These are phyloP conservation scores for Coccomyxa sp. DNA, from an alignment of 139 green algal species.

Conservation along the genomic window DNA sequence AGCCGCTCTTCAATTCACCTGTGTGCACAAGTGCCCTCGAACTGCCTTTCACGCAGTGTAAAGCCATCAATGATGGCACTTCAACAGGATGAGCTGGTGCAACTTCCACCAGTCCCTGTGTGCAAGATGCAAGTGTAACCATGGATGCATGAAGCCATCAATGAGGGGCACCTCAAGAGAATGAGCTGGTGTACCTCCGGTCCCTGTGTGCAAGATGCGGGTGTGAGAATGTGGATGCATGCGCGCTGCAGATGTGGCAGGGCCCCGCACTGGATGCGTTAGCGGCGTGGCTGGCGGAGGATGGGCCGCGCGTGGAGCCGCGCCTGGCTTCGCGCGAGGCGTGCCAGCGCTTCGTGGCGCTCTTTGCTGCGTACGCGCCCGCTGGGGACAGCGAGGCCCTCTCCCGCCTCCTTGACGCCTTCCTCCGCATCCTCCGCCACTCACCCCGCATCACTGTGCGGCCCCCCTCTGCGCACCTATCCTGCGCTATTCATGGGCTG, in stretches of 20 bases:
- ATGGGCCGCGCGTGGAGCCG: slow-evolving; percentile 54
- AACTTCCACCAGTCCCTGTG: too few relatives aligned
- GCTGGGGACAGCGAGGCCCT: slow-evolving; percentile 30
- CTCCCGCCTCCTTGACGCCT: slow-evolving; percentile 22
- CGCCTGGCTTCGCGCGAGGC: slow-evolving; percentile 47
- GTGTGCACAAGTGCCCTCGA: too few relatives aligned
- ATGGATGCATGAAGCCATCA: too few relatives aligned
- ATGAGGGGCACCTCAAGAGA: too few relatives aligned
- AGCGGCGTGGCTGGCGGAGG: slow-evolving; percentile 65
- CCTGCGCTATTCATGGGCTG: not conserved
- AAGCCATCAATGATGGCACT: too few relatives aligned
- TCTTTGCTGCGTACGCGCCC: slow-evolving; percentile 32
- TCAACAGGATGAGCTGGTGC: too few relatives aligned
- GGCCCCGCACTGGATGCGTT: slow-evolving; percentile 55
- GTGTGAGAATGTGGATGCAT: too few relatives aligned
- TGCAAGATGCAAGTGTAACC: too few relatives aligned
- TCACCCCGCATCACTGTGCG: slow-evolving; percentile 27
- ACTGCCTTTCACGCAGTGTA: too few relatives aligned
- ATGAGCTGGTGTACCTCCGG: too few relatives aligned
- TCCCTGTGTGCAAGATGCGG: too few relatives aligned
- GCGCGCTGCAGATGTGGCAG: slow-evolving; percentile 33
- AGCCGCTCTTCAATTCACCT: too few relatives aligned
- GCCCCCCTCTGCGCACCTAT: not conserved
- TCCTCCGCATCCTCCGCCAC: slow-evolving; percentile 31
- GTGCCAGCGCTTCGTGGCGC: slow-evolving; percentile 43